These are phyloP conservation scores for Emericellopsis atlantica DNA, from an alignment of 2,329 filamentous ascomycete species.

Conservation along the genomic window DNA sequence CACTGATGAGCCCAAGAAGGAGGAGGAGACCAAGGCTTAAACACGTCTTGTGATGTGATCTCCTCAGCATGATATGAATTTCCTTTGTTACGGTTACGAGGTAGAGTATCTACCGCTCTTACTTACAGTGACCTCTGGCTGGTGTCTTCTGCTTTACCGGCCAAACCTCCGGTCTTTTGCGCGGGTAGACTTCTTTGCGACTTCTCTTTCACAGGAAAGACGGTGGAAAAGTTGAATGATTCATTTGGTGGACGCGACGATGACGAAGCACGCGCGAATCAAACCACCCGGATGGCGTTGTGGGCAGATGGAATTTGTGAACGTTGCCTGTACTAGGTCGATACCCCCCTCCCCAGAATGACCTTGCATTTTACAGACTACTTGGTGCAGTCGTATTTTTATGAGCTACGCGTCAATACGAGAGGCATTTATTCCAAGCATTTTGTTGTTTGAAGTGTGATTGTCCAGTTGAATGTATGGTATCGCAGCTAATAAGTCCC, in stretches of 20 bases:
- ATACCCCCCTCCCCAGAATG: constrained; percentile 20
- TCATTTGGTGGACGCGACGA: constrained; percentile 9
- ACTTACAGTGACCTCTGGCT: too few relatives aligned
- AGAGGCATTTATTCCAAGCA: background rate
- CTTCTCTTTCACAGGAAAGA: constrained; percentile 19
- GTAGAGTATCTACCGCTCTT: constrained; percentile 1
- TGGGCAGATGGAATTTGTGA: constrained; percentile 22
- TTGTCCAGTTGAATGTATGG: too few relatives aligned
- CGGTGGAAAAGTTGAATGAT: constrained; percentile 20
- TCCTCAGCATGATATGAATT: constrained; percentile 9
- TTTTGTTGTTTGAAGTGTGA: too few relatives aligned
- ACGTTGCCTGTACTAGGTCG: constrained; percentile 24
- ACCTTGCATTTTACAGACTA: constrained; percentile 15
- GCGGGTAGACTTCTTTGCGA: constrained; percentile 28
- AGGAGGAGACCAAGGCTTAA: constrained; percentile 29
- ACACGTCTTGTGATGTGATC: background rate
- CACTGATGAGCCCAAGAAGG: constrained; percentile 35
- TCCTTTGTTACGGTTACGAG: constrained; percentile 11
- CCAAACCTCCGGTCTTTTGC: constrained; percentile 10
- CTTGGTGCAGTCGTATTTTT: constrained; percentile 3
- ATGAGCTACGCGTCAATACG: background rate
- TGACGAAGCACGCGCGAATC: constrained; percentile 1
- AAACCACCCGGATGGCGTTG: constrained; percentile 25
- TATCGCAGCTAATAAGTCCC: too few relatives aligned
- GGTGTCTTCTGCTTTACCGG: background rate